A percentile compares a stretch with the other conserved stretches of the same genome.
These are phyloP conservation scores for Irpex lacteus DNA, from an alignment of 1,284 basidiomycete genomes.

Conservation along the genomic window DNA sequence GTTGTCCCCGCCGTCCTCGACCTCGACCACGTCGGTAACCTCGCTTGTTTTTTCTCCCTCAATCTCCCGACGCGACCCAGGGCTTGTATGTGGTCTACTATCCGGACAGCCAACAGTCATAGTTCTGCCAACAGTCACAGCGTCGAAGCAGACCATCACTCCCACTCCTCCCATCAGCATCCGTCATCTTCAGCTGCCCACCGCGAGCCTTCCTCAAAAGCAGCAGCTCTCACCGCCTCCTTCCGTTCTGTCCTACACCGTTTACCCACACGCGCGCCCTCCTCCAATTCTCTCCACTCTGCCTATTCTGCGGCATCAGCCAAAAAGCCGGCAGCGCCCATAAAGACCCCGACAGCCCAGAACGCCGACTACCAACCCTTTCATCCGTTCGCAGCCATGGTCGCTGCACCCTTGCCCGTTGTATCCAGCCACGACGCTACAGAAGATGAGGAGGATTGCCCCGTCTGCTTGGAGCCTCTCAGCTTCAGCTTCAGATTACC, in stretches of 20 bases:
- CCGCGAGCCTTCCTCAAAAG: constrained; percentile 17
- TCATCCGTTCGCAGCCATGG: constrained; percentile 55
- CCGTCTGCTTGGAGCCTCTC: constrained; percentile 88
- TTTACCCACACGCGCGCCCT: constrained; percentile 30
- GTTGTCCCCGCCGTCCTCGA: not conserved
- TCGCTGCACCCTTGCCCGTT: constrained; percentile 61
- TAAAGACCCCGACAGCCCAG: constrained; percentile 11
- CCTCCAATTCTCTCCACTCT: constrained; percentile 35
- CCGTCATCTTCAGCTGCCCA: constrained; percentile 35
- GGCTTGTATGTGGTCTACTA: constrained; percentile 25
- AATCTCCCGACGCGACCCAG: constrained; percentile 10
- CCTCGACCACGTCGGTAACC: constrained; percentile 1
- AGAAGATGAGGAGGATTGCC: constrained; percentile 83
- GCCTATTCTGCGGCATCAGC: constrained; percentile 32
- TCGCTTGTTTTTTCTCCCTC: constrained; percentile 13
- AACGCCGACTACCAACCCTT: constrained; percentile 19
- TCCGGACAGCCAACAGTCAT: constrained; percentile 24
- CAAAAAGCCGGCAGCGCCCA: constrained; percentile 20
- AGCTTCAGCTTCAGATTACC: constrained; percentile 84
- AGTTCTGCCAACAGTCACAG: constrained; percentile 18
- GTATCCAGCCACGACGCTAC: constrained; percentile 58
- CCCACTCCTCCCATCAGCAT: constrained; percentile 33
- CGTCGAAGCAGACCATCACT: constrained; percentile 26
- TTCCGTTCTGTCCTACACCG: constrained; percentile 39
- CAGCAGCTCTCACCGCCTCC: constrained; percentile 28